Percentiles rank a stretch among this genome's conserved stretches.
These are phyloP conservation scores for Tothia fuscella DNA, from an alignment of 2,329 filamentous ascomycete genomes.

Conservation along the genomic window DNA sequence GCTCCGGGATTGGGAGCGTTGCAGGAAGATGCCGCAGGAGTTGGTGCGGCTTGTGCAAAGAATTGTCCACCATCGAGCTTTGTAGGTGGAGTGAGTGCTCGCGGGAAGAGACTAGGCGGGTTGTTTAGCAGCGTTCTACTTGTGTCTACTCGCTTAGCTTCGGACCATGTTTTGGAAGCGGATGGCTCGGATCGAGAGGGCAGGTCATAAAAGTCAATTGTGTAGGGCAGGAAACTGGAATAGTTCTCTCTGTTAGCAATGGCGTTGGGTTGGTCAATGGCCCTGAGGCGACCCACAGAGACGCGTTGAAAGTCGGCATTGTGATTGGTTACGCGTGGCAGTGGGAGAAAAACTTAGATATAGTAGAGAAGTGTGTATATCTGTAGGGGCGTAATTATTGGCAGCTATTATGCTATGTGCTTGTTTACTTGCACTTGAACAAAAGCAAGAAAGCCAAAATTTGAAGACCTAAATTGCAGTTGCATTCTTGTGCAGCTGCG, in stretches of 20 bases:
- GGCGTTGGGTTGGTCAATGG: neutral
- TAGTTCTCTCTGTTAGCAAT: neutral
- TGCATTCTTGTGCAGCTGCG: no score
- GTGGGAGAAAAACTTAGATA: no score
- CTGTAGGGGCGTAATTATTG: no score
- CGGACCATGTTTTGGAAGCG: conserved; percentile 22
- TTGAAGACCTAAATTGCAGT: no score
- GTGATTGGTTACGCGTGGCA: conserved; percentile 11
- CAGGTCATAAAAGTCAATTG: conserved; percentile 67
- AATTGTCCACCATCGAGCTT: conserved; percentile 30
- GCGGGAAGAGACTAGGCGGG: conserved; percentile 28
- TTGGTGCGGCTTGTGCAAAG: conserved; percentile 32
- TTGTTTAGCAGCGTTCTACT: conserved; percentile 13
- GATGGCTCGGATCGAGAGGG: conserved; percentile 27
- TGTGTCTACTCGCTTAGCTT: conserved; percentile 38
- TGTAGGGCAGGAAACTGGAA: conserved; percentile 27
- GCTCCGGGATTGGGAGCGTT: conserved; percentile 36
- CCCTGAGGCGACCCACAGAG: conserved; percentile 47
- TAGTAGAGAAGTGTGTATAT: no score
- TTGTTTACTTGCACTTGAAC: no score
- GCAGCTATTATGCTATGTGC: no score
- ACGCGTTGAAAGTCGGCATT: conserved; percentile 50
- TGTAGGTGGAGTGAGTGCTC: conserved; percentile 30
- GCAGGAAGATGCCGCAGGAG: conserved; percentile 41
- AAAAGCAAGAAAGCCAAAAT: no score